phyloP scores from a whole-genome alignment of 441 rosid species.

The Sinapis alba region DNA sequence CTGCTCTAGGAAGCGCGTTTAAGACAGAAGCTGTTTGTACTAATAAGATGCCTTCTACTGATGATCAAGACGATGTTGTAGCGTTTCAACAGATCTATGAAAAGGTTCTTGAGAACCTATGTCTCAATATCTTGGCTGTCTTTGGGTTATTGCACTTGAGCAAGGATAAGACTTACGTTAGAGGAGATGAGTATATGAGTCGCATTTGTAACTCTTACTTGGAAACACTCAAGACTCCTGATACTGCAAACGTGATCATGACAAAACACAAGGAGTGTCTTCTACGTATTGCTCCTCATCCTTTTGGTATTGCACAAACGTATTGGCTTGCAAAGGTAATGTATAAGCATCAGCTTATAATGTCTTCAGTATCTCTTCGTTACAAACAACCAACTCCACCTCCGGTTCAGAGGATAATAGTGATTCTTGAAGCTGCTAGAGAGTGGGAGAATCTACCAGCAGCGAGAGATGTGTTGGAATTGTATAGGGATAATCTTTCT shows the following conservation, averaged over 20 bases:
- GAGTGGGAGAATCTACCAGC: slow-evolving; percentile 13
- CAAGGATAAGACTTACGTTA: slow-evolving; percentile 5
- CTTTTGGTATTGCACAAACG: slow-evolving; percentile 21
- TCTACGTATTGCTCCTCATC: slow-evolving; percentile 17
- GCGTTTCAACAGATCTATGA: background rate
- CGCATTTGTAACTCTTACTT: slow-evolving; percentile 16
- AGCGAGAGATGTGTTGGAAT: background rate
- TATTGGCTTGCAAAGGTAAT: slow-evolving; percentile 17
- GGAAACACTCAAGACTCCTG: background rate
- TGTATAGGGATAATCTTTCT: background rate
- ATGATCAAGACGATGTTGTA: background rate
- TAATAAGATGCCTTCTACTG: background rate
- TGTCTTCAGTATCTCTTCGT: background rate
- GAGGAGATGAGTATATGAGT: background rate
- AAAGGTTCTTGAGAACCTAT: background rate
- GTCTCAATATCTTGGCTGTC: slow-evolving; percentile 13
- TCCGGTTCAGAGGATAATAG: background rate
- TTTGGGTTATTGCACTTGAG: slow-evolving; percentile 21
- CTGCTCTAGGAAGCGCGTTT: background rate
- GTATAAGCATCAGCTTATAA: slow-evolving; percentile 2
- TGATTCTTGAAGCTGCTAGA: slow-evolving; percentile 14
- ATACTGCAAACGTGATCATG: background rate
- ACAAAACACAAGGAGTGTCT: slow-evolving; percentile 10
- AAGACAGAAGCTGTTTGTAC: background rate
- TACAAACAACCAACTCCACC: slow-evolving; percentile 5